Percentiles rank a stretch among this genome's conserved stretches.
phyloP scores from a whole-genome alignment of 2,329 filamentous ascomycete species.

The Pseudocercospora pini-densiflorae region DNA sequence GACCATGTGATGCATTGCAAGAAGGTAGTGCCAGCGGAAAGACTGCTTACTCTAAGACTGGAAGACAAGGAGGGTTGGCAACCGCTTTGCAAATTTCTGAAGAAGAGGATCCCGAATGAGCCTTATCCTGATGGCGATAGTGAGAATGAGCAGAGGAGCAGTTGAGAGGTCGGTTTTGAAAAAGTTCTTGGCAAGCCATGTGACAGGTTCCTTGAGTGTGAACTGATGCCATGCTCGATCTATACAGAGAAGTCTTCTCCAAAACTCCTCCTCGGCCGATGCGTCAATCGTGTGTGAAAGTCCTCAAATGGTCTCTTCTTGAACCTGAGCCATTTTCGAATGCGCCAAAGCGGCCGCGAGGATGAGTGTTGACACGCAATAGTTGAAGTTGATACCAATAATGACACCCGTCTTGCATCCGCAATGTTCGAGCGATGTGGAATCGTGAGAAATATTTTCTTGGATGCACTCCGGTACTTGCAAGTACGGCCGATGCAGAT shows the following conservation, averaged over 20 bases:
- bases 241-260: not conserved
- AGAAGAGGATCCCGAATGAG: constrained; percentile 25
- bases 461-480: not conserved
- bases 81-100: constrained; percentile 37
- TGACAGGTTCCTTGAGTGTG: not conserved
- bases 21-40: constrained; percentile 29
- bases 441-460: not conserved
- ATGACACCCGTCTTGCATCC: not conserved
- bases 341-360: too few species aligned
- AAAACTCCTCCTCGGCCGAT: not conserved
- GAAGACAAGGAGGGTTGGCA: constrained; percentile 33
- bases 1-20: constrained; percentile 12
- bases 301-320: not conserved
- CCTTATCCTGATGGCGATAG: constrained; percentile 24
- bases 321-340: not conserved
- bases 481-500: not conserved
- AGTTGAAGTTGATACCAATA: not conserved
- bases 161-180: not conserved
- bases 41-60: constrained; percentile 31
- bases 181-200: not conserved
- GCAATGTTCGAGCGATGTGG: not conserved
- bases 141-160: not conserved
- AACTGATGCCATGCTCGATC: not conserved
- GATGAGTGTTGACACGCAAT: too few species aligned
- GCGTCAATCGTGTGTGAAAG: not conserved